phyloP scores from a whole-genome alignment of 1,139 yeast species.

The Dujonia santamariae region DNA sequence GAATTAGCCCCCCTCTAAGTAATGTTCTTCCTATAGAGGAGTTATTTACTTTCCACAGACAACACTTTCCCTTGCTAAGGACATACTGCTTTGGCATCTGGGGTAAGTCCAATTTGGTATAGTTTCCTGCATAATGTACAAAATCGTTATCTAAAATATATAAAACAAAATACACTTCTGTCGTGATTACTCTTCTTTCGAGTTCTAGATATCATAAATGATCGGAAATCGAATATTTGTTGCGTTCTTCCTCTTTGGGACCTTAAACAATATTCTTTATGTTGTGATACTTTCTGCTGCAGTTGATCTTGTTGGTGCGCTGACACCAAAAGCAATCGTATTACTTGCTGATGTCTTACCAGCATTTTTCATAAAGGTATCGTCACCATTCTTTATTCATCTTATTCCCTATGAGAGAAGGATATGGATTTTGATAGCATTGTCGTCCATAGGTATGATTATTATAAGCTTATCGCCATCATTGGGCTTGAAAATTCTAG shows the following conservation, averaged over 20 bases:
- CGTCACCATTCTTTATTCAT: constrained; percentile 81
- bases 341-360: constrained; percentile 86
- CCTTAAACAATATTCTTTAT: constrained; percentile 82
- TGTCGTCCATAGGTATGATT: constrained; percentile 78
- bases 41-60: too few relatives aligned
- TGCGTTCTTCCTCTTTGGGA: constrained; percentile 80
- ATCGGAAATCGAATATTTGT: constrained; percentile 27
- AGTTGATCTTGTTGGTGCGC: constrained; percentile 80
- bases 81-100: too few relatives aligned
- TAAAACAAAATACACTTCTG: too few relatives aligned
- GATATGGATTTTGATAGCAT: constrained; percentile 49
- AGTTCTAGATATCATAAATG: too few relatives aligned
- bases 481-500: constrained; percentile 47
- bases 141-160: too few relatives aligned
- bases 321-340: constrained; percentile 82
- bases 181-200: too few relatives aligned
- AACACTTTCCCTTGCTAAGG: too few relatives aligned
- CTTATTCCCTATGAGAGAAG: constrained; percentile 56
- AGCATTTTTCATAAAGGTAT: constrained; percentile 64
- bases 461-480: constrained; percentile 48
- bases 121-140: too few relatives aligned
- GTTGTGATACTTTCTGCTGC: constrained; percentile 93
- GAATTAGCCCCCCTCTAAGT: too few relatives aligned
- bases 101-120: too few relatives aligned
- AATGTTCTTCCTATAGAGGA: too few relatives aligned